phyloP scores from a whole-genome alignment of 2,329 filamentous ascomycete genomes.

The Thermoascus crustaceus region DNA sequence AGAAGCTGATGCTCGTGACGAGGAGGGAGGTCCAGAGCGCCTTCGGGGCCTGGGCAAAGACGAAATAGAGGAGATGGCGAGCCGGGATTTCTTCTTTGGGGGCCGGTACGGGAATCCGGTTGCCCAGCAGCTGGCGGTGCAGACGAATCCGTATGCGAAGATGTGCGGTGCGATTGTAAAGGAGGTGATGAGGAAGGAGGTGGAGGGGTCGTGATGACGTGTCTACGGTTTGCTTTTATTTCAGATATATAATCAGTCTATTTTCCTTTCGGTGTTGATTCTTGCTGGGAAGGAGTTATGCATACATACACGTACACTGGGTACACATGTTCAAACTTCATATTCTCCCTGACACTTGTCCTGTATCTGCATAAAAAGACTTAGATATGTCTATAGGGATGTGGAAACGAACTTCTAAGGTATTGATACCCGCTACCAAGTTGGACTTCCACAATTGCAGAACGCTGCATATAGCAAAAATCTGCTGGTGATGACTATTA shows the following conservation, averaged over 20 bases:
- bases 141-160: constrained; percentile 56
- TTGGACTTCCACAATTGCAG: too few relatives aligned
- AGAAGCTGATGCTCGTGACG: neutral
- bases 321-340: neutral
- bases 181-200: constrained; percentile 51
- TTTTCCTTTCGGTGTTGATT: neutral
- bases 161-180: constrained; percentile 55
- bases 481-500: too few relatives aligned
- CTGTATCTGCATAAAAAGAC: too few relatives aligned
- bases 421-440: too few relatives aligned
- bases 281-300: constrained; percentile 6
- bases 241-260: too few relatives aligned
- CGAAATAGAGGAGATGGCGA: constrained; percentile 48
- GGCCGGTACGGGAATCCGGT: constrained; percentile 50
- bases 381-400: too few relatives aligned
- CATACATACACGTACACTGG: neutral
- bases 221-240: constrained; percentile 2
- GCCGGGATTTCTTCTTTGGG: constrained; percentile 46
- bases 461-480: too few relatives aligned
- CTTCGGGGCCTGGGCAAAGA: constrained; percentile 27
- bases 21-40: constrained; percentile 18
- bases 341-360: neutral
- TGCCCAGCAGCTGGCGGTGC: constrained; percentile 49
- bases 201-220: constrained; percentile 24
- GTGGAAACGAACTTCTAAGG: too few relatives aligned